Conservation (phyloP, 441 rosid species). For the Aleurites moluccanus region DNA sequence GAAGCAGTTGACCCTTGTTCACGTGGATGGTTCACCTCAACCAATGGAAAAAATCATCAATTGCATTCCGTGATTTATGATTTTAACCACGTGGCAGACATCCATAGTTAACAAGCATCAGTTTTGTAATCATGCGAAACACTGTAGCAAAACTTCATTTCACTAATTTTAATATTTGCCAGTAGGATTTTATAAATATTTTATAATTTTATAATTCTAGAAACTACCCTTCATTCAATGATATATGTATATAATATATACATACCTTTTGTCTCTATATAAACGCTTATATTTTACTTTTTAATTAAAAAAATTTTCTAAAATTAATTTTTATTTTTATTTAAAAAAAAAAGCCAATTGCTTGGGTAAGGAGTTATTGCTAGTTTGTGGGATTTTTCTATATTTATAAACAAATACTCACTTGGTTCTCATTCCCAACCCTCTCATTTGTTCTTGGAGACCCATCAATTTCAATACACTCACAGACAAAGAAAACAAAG, state of each 20-base stretch:
- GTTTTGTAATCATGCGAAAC: background rate
- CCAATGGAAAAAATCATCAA: background rate
- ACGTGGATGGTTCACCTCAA: conserved; percentile 8
- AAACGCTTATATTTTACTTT: background rate
- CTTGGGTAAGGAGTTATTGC: conserved; percentile 10
- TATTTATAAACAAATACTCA: conserved; percentile 36
- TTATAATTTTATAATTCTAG: background rate
- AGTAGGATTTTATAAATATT: background rate
- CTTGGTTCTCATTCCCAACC: conserved; percentile 62
- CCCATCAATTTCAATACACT: background rate
- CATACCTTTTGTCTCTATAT: background rate
- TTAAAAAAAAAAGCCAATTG: background rate
- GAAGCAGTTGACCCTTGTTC: conserved; percentile 2
- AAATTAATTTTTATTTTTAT: no score
- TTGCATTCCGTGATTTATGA: background rate
- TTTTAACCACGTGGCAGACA: background rate
- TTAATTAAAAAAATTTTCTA: background rate
- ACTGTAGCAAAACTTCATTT: background rate
- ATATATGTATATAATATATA: background rate
- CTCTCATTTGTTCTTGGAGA: conserved; percentile 25
- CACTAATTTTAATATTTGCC: background rate
- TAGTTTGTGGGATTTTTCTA: conserved; percentile 3
- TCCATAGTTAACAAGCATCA: background rate
- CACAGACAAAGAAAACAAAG: background rate
- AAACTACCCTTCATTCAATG: background rate